Conservation (phyloP, 345 rosid genomes). For the Mercurialis annua region DNA sequence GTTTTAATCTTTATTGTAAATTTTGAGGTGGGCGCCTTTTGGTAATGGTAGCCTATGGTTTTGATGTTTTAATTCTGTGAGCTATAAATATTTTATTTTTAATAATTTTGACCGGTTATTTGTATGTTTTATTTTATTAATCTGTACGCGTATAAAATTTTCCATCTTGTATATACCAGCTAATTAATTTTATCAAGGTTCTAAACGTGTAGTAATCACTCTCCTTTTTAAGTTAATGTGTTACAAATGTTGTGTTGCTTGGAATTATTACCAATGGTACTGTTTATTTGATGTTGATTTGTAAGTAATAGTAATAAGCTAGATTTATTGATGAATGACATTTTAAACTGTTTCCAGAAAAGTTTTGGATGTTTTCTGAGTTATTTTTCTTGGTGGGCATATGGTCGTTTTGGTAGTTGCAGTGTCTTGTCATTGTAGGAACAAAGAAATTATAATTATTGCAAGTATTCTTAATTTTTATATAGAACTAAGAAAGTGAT, state of each 20-base stretch:
- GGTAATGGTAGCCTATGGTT: constrained; percentile 2
- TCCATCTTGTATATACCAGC: constrained; percentile 30
- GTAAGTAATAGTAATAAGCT: background rate
- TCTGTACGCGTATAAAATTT: background rate
- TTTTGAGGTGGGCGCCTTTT: background rate
- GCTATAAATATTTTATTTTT: background rate
- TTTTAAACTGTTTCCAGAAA: background rate
- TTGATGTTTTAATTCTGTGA: background rate
- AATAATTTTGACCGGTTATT: constrained; percentile 31
- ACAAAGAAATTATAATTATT: constrained; percentile 9
- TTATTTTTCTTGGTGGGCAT: constrained; percentile 9
- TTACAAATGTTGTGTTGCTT: background rate
- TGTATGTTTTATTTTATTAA: constrained; percentile 8
- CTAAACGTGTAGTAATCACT: constrained; percentile 27
- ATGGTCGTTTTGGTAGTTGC: constrained; percentile 50
- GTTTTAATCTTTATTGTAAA: background rate
- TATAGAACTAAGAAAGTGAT: constrained; percentile 21
- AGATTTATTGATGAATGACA: background rate
- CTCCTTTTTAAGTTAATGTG: constrained; percentile 2
- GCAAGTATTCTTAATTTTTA: constrained; percentile 2
- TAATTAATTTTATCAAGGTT: constrained; percentile 13
- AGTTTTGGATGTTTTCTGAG: background rate
- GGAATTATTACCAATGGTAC: background rate
- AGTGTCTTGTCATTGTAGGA: constrained; percentile 38
- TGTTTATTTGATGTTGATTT: constrained; percentile 12